A percentile compares a stretch with the other conserved stretches of the same genome.
Evolutionary conservation across 371 early-diverging fungal species (phyloP).

Genomic region (Apophysomyces ossiformis): DNA sequence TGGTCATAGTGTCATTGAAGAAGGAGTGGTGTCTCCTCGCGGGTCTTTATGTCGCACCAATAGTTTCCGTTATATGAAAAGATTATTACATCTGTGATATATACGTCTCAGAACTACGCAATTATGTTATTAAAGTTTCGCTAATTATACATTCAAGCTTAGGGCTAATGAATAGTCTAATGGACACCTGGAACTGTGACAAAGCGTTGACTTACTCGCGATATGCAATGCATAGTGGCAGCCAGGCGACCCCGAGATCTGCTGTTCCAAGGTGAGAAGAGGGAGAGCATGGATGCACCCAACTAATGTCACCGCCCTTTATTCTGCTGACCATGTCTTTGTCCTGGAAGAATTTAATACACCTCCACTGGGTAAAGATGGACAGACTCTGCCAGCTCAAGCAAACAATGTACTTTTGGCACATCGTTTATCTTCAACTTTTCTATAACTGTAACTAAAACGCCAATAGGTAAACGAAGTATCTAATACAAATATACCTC

Average conservation of each 20-base stretch:
- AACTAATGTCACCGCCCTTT: neutral
- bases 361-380: no score
- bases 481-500: no score
- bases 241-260: neutral
- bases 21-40: neutral
- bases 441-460: no score
- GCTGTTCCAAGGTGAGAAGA: neutral
- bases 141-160: neutral
- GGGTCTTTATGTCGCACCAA: neutral
- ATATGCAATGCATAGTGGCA: neutral
- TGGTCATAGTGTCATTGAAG: neutral
- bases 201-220: neutral
- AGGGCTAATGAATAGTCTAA: neutral
- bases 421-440: no score
- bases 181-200: conserved; percentile 3
- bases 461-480: no score
- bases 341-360: no score
- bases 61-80: neutral
- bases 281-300: neutral
- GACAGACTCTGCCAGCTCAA: no score
- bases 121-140: neutral
- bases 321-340: no score
- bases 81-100: neutral
- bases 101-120: neutral
- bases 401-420: no score